phyloP scores from a whole-genome alignment of 352 stramenopile genomes.

The Globisporangium canariense region DNA sequence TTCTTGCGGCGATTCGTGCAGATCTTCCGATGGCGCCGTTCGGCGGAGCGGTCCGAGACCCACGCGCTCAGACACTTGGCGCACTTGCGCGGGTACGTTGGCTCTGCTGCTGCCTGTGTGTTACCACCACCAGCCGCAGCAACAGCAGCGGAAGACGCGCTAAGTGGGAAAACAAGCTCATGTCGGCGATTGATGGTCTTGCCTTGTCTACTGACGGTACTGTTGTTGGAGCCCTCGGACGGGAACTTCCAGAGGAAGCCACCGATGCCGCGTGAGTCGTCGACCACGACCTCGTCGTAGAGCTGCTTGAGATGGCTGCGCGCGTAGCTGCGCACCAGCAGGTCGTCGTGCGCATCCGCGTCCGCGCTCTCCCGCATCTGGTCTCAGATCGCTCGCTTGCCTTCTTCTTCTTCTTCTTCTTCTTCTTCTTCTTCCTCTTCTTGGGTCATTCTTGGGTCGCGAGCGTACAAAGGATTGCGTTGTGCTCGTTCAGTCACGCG shows the following conservation, averaged over 20 bases:
- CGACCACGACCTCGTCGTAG: conserved; percentile 12
- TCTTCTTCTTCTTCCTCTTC: background rate
- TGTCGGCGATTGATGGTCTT: background rate
- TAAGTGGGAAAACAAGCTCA: background rate
- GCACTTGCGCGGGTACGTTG: conserved; percentile 33
- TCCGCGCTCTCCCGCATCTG: conserved; percentile 7
- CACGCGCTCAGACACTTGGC: conserved; percentile 26
- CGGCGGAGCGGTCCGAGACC: conserved; percentile 30
- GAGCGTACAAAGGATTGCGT: background rate
- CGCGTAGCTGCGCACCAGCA: conserved; percentile 18
- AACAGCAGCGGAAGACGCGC: background rate
- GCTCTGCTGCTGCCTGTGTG: background rate
- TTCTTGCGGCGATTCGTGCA: conserved; percentile 8
- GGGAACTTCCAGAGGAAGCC: conserved; percentile 66
- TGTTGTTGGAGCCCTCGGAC: conserved; percentile 52
- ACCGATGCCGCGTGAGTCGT: conserved; percentile 25
- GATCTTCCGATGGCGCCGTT: conserved; percentile 22
- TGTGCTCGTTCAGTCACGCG: background rate
- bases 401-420: background rate
- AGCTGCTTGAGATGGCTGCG: conserved; percentile 15
- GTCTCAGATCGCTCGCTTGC: background rate
- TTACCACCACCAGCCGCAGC: too few relatives aligned
- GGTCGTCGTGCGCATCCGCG: conserved; percentile 12
- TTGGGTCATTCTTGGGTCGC: too few relatives aligned
- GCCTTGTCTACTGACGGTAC: background rate